phyloP scores from a whole-genome alignment of 768 basidiomycete genomes.

The Lanmaoa pseudosensibilis region DNA sequence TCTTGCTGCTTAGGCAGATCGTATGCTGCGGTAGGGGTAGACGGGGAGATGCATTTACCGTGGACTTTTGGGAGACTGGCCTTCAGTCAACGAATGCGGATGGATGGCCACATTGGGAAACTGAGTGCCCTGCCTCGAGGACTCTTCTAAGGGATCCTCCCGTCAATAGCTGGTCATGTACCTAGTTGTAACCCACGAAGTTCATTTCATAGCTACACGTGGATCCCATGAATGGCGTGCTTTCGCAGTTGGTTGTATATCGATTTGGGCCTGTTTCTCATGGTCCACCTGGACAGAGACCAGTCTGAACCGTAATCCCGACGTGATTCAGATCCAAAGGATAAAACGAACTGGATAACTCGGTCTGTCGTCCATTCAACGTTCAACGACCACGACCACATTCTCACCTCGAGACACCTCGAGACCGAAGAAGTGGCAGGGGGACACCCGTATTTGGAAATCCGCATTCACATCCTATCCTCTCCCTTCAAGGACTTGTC shows the following conservation, averaged over 20 bases:
- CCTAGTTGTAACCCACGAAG: background rate
- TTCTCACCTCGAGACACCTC: background rate
- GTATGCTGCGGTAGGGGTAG: no score
- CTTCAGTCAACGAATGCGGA: slow-evolving; percentile 38
- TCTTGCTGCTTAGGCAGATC: slow-evolving; percentile 23
- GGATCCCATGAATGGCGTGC: background rate
- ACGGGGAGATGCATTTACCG: no score
- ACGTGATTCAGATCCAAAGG: background rate
- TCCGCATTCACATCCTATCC: background rate
- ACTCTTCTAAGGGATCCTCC: slow-evolving; percentile 42
- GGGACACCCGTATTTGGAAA: background rate
- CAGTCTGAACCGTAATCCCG: slow-evolving; percentile 6
- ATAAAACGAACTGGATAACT: background rate
- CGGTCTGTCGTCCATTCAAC: background rate
- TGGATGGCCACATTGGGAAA: slow-evolving; percentile 48
- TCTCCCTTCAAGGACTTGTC: no score
- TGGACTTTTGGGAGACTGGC: no score
- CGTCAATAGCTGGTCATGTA: slow-evolving; percentile 1
- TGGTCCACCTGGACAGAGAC: background rate
- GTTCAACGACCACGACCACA: background rate
- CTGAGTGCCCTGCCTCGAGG: slow-evolving; percentile 26
- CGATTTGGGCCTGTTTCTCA: background rate
- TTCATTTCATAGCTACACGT: background rate
- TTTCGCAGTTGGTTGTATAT: background rate
- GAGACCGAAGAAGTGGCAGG: background rate